These are phyloP conservation scores for Arxiozyma slooffiae DNA, from an alignment of 1,139 yeast species.

Conservation along the genomic window DNA sequence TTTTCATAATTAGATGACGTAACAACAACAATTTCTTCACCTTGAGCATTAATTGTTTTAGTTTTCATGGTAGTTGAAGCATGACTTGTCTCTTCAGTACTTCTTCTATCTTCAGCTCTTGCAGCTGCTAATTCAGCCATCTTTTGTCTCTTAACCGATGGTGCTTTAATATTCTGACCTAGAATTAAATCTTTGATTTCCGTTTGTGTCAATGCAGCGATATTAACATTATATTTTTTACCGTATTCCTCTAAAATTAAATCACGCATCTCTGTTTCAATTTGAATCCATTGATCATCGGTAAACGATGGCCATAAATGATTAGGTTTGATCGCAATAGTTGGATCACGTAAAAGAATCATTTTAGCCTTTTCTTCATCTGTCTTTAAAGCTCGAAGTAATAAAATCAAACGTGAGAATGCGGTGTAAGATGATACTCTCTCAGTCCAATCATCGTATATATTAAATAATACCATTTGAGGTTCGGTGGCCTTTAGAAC, in stretches of 20 bases:
- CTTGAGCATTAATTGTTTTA: conserved; percentile 82
- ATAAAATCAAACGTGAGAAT: conserved; percentile 72
- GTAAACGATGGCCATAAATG: conserved; percentile 90
- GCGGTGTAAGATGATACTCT: conserved; percentile 85
- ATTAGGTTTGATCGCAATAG: conserved; percentile 59
- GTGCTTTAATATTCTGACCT: conserved; percentile 89
- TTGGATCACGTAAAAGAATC: conserved; percentile 66
- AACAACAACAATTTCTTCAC: conserved; percentile 90
- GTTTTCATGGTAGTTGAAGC: conserved; percentile 57
- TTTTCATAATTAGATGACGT: conserved; percentile 88
- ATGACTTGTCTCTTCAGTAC: conserved; percentile 14
- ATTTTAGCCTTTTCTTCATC: conserved; percentile 68
- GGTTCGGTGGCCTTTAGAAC: conserved; percentile 86
- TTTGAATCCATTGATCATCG: conserved; percentile 85
- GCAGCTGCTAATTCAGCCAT: conserved; percentile 68
- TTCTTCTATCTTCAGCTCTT: conserved; percentile 31
- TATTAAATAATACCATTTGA: conserved; percentile 79
- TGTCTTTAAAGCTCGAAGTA: conserved; percentile 71
- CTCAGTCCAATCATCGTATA: conserved; percentile 91
- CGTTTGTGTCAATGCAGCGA: conserved; percentile 80
- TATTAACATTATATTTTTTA: conserved; percentile 73
- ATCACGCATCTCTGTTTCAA: conserved; percentile 81
- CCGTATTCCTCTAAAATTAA: conserved; percentile 79
- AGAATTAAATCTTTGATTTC: conserved; percentile 89
- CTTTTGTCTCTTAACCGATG: conserved; percentile 73